Percentiles rank a stretch among this genome's conserved stretches.
Evolutionary conservation across 1,284 basidiomycete genomes (phyloP).

Genomic region (Naganishia cerealis): DNA sequence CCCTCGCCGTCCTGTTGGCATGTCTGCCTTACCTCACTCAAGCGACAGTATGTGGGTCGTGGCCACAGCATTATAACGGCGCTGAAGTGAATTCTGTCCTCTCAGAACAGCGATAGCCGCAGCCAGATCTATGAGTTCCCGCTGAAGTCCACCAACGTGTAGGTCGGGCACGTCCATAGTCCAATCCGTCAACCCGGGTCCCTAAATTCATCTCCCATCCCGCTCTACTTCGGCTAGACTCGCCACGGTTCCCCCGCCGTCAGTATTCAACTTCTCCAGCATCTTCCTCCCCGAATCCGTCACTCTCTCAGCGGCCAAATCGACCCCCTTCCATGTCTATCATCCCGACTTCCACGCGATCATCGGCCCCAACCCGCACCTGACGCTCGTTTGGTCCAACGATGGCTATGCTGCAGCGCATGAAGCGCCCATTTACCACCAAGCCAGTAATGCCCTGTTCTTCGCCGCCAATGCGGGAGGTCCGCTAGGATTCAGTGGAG

Average conservation of each 20-base stretch:
- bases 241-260: slow-evolving; percentile 9
- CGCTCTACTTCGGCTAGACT: background rate
- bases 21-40: slow-evolving; percentile 11
- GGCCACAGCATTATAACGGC: background rate
- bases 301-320: slow-evolving; percentile 37
- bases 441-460: slow-evolving; percentile 63
- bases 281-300: slow-evolving; percentile 47
- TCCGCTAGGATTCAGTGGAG: slow-evolving; percentile 51
- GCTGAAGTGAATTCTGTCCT: background rate
- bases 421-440: slow-evolving; percentile 61
- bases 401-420: slow-evolving; percentile 68
- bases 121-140: slow-evolving; percentile 27
- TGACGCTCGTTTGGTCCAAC: slow-evolving; percentile 61
- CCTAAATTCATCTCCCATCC: background rate
- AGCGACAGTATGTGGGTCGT: background rate
- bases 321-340: slow-evolving; percentile 65
- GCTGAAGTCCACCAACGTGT: slow-evolving; percentile 22
- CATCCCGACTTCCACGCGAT: slow-evolving; percentile 63
- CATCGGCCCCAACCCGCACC: slow-evolving; percentile 62
- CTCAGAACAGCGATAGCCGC: background rate
- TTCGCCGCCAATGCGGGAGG: slow-evolving; percentile 60
- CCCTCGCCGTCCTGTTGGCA: slow-evolving; percentile 3
- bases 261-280: slow-evolving; percentile 16
- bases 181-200: background rate
- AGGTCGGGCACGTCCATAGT: background rate